Base-by-base conservation (phyloP, 2,329 filamentous ascomycete species). In the Fusarium acutatum region DNA sequence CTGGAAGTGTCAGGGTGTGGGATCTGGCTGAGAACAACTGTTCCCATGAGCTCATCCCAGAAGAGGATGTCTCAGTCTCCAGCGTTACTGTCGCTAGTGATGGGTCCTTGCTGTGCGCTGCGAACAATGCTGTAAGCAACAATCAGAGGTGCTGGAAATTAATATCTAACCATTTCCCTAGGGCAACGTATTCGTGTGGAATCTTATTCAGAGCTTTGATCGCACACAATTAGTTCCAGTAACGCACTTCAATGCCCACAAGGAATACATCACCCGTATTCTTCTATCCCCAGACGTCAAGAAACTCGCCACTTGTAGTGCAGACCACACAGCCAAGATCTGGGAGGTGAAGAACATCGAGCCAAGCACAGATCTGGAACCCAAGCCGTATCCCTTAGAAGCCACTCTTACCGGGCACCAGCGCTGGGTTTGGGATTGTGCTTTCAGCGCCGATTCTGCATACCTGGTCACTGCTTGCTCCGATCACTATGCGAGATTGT, bases 111-210 rank as follows among this genome's bases (percentile, higher is more conserved):
- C 90, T 99, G 3, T 97, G 95, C 79, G 96, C 96, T 8, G 96
- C 95, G 60, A 98, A 97, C 79, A 98, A 96, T 78, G 89, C 91
- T 69, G 94, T 97, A 87, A 69, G 88, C 68, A 28, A 26, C n/a
- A 32, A n/a, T n/a, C 14, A 34, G 10, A 24, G 15, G 6, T 14
- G 20, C 14, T 18, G 18, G 6, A 22, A 17, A 30, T 43, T 32
- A 17, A 30, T n/a, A 13, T 54, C 56, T 75, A 61, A 73, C 49
- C n/a, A n/a, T 26, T 35, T 44, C 6, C 3, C 28, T 53, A 98
- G 94, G 96, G 96, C 75, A 97, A 97, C 78, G 95, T 98, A 72
- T 99, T 97, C 81, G 94, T 99, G 77, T 99, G 96, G 96, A 92
- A 94, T 74, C 93, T 99, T 81, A 89, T 95, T 70, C 95, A 97